phyloP scores from a whole-genome alignment of 1,284 basidiomycete species.

The Malassezia equina region DNA sequence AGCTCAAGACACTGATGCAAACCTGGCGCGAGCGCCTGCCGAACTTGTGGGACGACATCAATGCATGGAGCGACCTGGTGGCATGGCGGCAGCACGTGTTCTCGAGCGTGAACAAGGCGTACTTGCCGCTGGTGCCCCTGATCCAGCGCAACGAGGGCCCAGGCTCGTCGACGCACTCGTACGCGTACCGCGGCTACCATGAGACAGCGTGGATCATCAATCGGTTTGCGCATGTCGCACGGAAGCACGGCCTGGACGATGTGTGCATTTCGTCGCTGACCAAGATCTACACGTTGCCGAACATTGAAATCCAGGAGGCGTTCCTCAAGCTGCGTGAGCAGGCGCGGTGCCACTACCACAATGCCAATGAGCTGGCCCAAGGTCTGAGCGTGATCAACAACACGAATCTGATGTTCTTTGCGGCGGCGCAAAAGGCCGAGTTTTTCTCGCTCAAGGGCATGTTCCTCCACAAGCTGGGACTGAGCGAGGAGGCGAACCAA shows the following conservation, averaged over 20 bases:
- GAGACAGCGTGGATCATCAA: constrained; percentile 99
- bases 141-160: constrained; percentile 53
- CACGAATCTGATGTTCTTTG: constrained; percentile 98
- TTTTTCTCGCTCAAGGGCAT: constrained; percentile 99
- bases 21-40: constrained; percentile 93
- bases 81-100: constrained; percentile 89
- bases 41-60: constrained; percentile 93
- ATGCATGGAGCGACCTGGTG: constrained; percentile 94
- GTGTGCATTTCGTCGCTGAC: constrained; percentile 90
- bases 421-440: constrained; percentile 85
- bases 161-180: constrained; percentile 56
- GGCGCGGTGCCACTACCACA: constrained; percentile 97
- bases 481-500: constrained; percentile 79
- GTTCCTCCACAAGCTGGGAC: constrained; percentile 82
- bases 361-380: constrained; percentile 79
- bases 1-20: constrained; percentile 62
- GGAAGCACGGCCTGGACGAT: constrained; percentile 90
- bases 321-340: constrained; percentile 98
- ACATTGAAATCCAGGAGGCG: constrained; percentile 99
- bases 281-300: constrained; percentile 96
- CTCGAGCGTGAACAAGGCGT: constrained; percentile 91
- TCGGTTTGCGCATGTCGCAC: constrained; percentile 95
- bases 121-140: constrained; percentile 63
- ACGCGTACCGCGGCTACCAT: constrained; percentile 95
- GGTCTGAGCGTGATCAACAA: constrained; percentile 98